Percentiles rank a stretch among this genome's conserved stretches.
phyloP scores from a whole-genome alignment of 139 green algal genomes.

The Axilococcus clingmanii region DNA sequence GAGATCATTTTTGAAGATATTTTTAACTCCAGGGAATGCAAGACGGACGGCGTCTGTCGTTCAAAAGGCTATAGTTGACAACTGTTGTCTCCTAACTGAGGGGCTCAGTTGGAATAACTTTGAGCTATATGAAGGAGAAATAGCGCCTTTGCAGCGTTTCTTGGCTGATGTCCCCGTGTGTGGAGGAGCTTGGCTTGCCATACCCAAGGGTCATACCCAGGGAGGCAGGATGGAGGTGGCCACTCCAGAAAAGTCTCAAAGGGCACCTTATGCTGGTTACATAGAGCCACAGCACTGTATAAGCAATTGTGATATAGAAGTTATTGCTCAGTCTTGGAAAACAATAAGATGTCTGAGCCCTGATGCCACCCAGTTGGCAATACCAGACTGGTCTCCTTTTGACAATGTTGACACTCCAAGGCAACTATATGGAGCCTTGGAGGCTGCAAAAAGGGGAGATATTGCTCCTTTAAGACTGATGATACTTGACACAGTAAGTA shows the following conservation, averaged over 20 bases:
- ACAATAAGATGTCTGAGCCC: constrained; percentile 41
- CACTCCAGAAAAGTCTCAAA: neutral
- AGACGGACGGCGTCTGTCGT: neutral
- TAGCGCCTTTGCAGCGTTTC: constrained; percentile 50
- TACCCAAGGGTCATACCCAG: constrained; percentile 6
- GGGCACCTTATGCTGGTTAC: neutral
- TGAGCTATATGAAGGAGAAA: constrained; percentile 36
- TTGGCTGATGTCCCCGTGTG: constrained; percentile 49
- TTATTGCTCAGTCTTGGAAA: constrained; percentile 34
- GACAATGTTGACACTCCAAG: neutral
- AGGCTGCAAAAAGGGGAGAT: constrained; percentile 24
- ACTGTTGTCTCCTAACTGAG: neutral
- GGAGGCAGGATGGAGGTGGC: neutral
- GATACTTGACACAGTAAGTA: constrained; percentile 44
- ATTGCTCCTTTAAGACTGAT: constrained; percentile 44
- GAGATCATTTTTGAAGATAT: constrained; percentile 14
- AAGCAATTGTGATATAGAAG: constrained; percentile 36
- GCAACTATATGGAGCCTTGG: constrained; percentile 5
- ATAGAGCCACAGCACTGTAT: neutral
- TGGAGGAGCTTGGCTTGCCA: constrained; percentile 47
- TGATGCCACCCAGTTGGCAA: constrained; percentile 62
- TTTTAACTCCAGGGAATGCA: neutral
- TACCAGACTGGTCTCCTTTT: constrained; percentile 33
- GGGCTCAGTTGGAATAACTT: constrained; percentile 24
- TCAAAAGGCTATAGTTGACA: neutral